Percentiles rank a stretch among this genome's conserved stretches.
Conservation (phyloP, 192 early-diverging fungal species). For the Backusella australiensis region DNA sequence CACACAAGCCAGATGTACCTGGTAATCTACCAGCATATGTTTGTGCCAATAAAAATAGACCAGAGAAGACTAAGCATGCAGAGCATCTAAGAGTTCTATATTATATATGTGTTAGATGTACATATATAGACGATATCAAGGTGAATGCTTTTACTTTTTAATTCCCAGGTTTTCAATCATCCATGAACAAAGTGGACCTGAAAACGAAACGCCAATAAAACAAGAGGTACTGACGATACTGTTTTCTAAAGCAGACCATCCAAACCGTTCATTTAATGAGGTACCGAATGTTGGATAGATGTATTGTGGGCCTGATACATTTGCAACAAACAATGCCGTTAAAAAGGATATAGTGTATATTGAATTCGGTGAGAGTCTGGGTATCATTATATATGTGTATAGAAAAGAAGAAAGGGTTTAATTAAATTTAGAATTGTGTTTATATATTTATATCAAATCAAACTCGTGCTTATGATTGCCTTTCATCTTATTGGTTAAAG, state of each 20-base stretch:
- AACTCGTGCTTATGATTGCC: neutral
- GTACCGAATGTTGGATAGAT: slow-evolving; percentile 30
- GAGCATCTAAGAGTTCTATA: slow-evolving; percentile 16
- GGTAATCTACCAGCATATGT: slow-evolving; percentile 23
- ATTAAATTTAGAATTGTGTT: too few relatives aligned
- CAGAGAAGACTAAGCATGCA: slow-evolving; percentile 10
- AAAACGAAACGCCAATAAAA: slow-evolving; percentile 28
- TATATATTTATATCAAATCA: neutral
- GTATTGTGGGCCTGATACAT: slow-evolving; percentile 30
- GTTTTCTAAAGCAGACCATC: slow-evolving; percentile 26
- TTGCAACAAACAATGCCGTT: slow-evolving; percentile 23
- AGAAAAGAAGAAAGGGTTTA: too few relatives aligned
- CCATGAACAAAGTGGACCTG: slow-evolving; percentile 28
- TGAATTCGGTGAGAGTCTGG: neutral
- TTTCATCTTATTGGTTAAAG: neutral
- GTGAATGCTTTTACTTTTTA: neutral
- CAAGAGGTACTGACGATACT: slow-evolving; percentile 30
- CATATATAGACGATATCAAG: neutral
- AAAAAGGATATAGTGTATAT: slow-evolving; percentile 8
- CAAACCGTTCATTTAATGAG: slow-evolving; percentile 17
- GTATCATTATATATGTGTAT: neutral
- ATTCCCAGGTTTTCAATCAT: slow-evolving; percentile 20
- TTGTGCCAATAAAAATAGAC: slow-evolving; percentile 22
- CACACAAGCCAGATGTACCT: slow-evolving; percentile 13
- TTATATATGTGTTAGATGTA: neutral